Evolutionary conservation across 2,329 filamentous ascomycete species (phyloP), one percentile per base, ranked within the genome.

Genomic region (Ceratocystis colombiana): DNA sequence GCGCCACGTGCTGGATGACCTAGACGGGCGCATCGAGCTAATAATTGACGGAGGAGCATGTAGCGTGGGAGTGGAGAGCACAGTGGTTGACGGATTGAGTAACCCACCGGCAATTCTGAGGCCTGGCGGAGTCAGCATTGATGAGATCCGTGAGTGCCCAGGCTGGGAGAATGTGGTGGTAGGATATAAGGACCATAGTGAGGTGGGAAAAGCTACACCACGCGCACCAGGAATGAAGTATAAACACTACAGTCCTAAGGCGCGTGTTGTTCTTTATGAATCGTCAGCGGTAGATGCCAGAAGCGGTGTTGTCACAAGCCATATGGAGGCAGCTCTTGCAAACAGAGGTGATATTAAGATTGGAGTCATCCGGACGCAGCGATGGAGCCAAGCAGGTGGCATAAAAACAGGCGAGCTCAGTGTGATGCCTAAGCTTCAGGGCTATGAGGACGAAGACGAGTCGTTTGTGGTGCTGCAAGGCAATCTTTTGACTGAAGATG

Each of bases 181-280:
- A 68, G 93, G 84, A 10, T 97, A 96, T 75, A 85, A 87, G 72
- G 90, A 96, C 71, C 81, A 82, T 67, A 84, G 84, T 17, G 84
- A 90, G 71, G 80, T 83, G 22, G 87, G 83, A 4, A 84, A 74
- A 0, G 68, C 69, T n/a, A 81, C 82, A 8, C 94, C 94, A 0
- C 82, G 90, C 66, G 94, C 94, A 0, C 94, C 94, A 0, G 94
- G 94, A 0, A 99, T 99, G 94, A 99, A 99, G 76, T 99, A 99
- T 74, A 90, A 94, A 73, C 94, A 99, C 74, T 99, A 99, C 73
- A 96, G 92, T 55, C 94, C 94, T 0, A 89, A 87, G 74, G 95
- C 94, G 0, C 85, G 82, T 59, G 92, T 99, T 1, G 78, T 96
- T 15, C 79, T 97, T 1, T 96, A 91, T 73, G 90, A 96, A 73